Evolutionary conservation across 768 basidiomycete species (phyloP), one percentile per base, ranked within the genome.

Genomic region (Boletus speciosus): DNA sequence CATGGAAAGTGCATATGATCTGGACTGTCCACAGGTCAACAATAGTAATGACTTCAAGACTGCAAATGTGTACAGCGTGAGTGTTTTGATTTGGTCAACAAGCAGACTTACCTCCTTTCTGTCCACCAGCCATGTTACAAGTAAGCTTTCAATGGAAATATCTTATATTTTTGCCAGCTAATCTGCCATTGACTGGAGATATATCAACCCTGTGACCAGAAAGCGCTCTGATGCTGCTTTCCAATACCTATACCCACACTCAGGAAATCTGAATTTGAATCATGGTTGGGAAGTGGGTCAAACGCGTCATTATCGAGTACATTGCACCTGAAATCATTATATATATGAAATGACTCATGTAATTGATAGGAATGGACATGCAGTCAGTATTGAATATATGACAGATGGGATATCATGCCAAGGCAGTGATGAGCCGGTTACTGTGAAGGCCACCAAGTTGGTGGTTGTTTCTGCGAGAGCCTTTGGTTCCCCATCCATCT

Each of bases 401-500:
- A 47, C 56, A n/a, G 71, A 74, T 36, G 46, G 59, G 0, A 62
- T 58, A 1, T 55, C 71, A 19, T 63, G 57, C 21, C 65, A 61
- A 3, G 61, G 57, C 1, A 45, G 37, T 38, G 23, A 27, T 0
- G 52, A 61, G 7, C 15, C 63, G 1, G 40, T 48, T 11, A 58
- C 47, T 0, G 74, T 66, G 5, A 64, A 44, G 14, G 77, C 74
- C 4, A 23, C 6, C n/a, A 59, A 70, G 5, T 66, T 82, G 3
- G 76, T 84, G 0, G 75, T 84, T 16, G 38, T 84, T 15, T 76
- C 79, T 1, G 75, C 75, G 5, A 83, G 82, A 0, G 72, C 81
- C 0, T 79, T 85, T 52, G 82, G 83, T 2, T 81, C 82, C 0
- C 79, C 82, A 0, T 65, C 77, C 1, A 80, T 85, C 23, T 68